Evolutionary conservation across 306 rosid species (phyloP).

Genomic region (Casuarina equisetifolia): DNA sequence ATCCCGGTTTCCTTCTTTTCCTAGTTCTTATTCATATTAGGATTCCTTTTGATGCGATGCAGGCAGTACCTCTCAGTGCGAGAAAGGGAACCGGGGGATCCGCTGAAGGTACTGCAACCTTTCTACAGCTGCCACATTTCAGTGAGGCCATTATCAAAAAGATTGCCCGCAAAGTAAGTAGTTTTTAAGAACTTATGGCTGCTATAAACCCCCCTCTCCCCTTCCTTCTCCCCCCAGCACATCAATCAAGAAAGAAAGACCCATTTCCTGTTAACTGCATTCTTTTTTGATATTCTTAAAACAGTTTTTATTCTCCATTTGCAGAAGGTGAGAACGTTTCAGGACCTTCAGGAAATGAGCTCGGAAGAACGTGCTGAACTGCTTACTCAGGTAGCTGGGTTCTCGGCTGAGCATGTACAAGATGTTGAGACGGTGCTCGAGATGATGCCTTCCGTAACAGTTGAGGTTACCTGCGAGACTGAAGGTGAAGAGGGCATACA

Average conservation of each 20-base stretch:
- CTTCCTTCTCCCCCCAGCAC: neutral
- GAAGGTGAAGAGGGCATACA: conserved; percentile 98
- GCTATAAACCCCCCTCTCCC: too few relatives aligned
- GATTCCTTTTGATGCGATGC: conserved; percentile 30
- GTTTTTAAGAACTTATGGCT: neutral
- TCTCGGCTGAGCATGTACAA: conserved; percentile 66
- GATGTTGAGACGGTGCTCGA: conserved; percentile 80
- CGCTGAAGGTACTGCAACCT: conserved; percentile 93
- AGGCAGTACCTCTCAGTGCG: conserved; percentile 97
- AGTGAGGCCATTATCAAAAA: conserved; percentile 80
- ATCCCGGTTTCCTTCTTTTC: neutral
- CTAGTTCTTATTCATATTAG: conserved; percentile 11
- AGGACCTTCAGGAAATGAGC: conserved; percentile 82
- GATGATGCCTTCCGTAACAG: conserved; percentile 83
- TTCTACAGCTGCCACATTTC: conserved; percentile 94
- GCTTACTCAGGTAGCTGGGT: conserved; percentile 73
- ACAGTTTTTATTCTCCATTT: conserved; percentile 20
- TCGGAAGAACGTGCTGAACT: conserved; percentile 77
- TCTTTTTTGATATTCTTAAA: conserved; percentile 18
- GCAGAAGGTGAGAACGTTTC: conserved; percentile 91
- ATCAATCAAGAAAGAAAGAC: neutral
- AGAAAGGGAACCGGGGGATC: conserved; percentile 88
- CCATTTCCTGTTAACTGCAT: neutral
- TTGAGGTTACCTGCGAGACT: conserved; percentile 74
- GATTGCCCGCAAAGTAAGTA: conserved; percentile 85